Conservation (phyloP, 768 basidiomycete genomes). For the Tylopilus cervinicoccineus region DNA sequence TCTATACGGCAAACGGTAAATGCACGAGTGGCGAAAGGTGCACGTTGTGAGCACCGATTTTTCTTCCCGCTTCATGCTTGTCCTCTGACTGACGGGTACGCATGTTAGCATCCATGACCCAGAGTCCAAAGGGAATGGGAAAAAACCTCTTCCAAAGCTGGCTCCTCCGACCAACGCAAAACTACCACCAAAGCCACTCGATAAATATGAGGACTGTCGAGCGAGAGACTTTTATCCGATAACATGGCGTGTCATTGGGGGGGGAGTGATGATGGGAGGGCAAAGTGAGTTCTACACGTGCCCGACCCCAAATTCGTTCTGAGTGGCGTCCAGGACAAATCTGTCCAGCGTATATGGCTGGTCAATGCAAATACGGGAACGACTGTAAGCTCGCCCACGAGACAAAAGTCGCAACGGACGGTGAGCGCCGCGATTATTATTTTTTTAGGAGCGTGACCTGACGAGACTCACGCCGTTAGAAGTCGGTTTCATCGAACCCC, state of each 20-base stretch:
- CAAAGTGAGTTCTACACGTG: slow-evolving; percentile 19
- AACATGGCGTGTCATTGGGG: slow-evolving; percentile 74
- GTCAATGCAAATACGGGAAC: slow-evolving; percentile 24
- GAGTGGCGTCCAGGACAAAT: slow-evolving; percentile 17
- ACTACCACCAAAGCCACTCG: slow-evolving; percentile 27
- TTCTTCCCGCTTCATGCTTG: not conserved
- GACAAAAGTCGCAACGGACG: slow-evolving; percentile 19
- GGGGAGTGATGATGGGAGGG: slow-evolving; percentile 66
- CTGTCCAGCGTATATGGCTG: slow-evolving; percentile 22
- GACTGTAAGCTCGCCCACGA: slow-evolving; percentile 30
- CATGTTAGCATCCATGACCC: slow-evolving; percentile 43
- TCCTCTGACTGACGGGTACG: not conserved
- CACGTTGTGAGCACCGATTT: slow-evolving; percentile 47
- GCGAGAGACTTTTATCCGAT: slow-evolving; percentile 58
- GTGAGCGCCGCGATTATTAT: slow-evolving; percentile 14
- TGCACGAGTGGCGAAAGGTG: slow-evolving; percentile 55
- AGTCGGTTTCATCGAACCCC: slow-evolving; percentile 17
- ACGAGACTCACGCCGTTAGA: not conserved
- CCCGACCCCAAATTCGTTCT: not conserved
- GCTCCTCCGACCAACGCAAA: slow-evolving; percentile 5
- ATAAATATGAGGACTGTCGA: slow-evolving; percentile 33
- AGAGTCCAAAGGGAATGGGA: slow-evolving; percentile 1
- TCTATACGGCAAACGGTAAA: slow-evolving; percentile 40
- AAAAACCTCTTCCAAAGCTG: not conserved
- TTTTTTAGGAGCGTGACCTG: not conserved